Percentiles rank a stretch among this genome's conserved stretches.
phyloP scores from a whole-genome alignment of 495 filamentous ascomycete genomes.

The Amorphotheca resinae region DNA sequence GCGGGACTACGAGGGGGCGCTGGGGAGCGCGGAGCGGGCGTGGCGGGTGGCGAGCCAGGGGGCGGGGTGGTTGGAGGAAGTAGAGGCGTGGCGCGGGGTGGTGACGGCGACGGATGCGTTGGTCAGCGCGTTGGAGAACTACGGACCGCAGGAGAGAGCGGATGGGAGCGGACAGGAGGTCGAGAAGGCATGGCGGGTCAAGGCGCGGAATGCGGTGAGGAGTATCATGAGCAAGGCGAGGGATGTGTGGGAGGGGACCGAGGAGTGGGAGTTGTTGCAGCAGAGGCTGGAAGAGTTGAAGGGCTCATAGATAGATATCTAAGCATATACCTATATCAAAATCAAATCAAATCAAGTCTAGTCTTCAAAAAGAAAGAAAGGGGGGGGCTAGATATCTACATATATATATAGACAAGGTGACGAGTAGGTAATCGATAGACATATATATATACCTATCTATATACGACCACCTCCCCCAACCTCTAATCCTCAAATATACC shows the following conservation, averaged over 20 bases:
- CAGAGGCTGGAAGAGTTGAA: slow-evolving; percentile 49
- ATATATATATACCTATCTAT: no score
- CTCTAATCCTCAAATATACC: no score
- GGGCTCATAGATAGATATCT: not conserved
- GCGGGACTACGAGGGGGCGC: slow-evolving; percentile 49
- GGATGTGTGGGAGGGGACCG: slow-evolving; percentile 67
- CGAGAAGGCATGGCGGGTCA: slow-evolving; percentile 67
- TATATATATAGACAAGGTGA: no score
- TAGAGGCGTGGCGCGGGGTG: slow-evolving; percentile 42
- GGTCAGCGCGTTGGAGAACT: slow-evolving; percentile 52
- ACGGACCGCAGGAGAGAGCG: slow-evolving; percentile 38
- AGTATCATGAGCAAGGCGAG: slow-evolving; percentile 73
- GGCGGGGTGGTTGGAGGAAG: slow-evolving; percentile 33
- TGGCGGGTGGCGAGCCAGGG: slow-evolving; percentile 58
- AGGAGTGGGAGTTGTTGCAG: slow-evolving; percentile 54
- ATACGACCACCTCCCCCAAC: no score
- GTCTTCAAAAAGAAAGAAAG: no score
- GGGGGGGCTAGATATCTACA: no score
- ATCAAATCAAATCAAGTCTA: not conserved
- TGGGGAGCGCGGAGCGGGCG: slow-evolving; percentile 77
- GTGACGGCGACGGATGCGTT: slow-evolving; percentile 53
- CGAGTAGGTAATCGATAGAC: no score
- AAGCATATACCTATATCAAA: not conserved
- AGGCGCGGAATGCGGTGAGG: slow-evolving; percentile 70
- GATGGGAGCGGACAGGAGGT: slow-evolving; percentile 36